phyloP scores from a whole-genome alignment of 306 rosid genomes.

The Psophocarpus tetragonolobus region DNA sequence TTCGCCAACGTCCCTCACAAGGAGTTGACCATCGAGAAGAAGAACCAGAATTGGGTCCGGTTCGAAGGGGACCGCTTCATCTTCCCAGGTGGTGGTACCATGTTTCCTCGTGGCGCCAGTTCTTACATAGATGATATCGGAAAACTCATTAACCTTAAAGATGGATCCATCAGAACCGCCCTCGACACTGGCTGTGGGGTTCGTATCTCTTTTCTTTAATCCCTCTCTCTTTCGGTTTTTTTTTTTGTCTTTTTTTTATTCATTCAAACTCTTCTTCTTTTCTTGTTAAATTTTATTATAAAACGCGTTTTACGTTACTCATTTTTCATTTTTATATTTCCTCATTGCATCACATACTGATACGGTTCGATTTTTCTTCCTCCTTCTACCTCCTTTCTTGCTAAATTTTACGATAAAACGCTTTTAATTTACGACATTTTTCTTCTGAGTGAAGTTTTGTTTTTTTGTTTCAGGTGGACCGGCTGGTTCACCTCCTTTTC shows the following conservation, averaged over 20 bases:
- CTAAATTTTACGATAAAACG: no score
- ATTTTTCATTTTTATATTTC: background rate
- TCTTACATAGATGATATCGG: conserved; percentile 81
- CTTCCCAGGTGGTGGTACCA: conserved; percentile 98
- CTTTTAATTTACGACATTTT: no score
- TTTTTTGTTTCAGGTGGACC: background rate
- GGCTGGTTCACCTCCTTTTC: conserved; percentile 2
- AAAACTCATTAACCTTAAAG: conserved; percentile 61
- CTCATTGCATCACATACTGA: no score
- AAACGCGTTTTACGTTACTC: no score
- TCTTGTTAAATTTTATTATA: no score
- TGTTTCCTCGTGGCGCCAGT: conserved; percentile 87
- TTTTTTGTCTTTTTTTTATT: background rate
- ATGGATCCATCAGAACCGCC: conserved; percentile 89
- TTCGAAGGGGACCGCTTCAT: conserved; percentile 63
- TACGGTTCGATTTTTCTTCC: no score
- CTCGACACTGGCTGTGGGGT: conserved; percentile 98
- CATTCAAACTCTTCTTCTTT: no score
- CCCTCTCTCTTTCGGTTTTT: no score
- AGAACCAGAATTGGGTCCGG: conserved; percentile 90
- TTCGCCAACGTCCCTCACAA: conserved; percentile 88
- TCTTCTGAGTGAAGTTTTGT: background rate
- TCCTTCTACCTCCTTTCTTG: no score
- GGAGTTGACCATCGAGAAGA: conserved; percentile 85
- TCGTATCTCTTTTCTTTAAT: no score